These are phyloP conservation scores for Arachnomyces sp. DNA, from an alignment of 2,329 filamentous ascomycete species.

Conservation along the genomic window DNA sequence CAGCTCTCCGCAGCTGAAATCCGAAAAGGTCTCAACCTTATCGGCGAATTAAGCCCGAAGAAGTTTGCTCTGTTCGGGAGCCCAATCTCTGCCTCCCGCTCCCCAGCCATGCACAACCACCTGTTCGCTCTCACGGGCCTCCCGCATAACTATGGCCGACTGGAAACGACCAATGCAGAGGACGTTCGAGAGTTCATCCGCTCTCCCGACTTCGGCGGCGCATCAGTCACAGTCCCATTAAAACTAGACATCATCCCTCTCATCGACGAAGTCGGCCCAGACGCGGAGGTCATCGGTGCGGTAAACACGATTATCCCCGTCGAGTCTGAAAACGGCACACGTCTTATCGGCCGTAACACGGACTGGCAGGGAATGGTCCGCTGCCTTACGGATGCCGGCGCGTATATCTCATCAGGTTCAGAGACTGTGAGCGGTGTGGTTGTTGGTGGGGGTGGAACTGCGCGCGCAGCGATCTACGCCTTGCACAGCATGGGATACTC, in stretches of 20 bases:
- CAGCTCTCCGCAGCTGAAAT: conserved; percentile 89
- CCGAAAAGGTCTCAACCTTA: conserved; percentile 63
- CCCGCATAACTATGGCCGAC: conserved; percentile 68
- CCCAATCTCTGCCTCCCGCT: conserved; percentile 73
- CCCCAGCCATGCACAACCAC: conserved; percentile 80
- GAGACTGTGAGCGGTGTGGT: conserved; percentile 57
- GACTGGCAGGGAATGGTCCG: conserved; percentile 91
- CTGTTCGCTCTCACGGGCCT: conserved; percentile 70
- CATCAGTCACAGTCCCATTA: conserved; percentile 89
- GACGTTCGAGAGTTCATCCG: conserved; percentile 59
- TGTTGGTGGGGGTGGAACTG: conserved; percentile 84
- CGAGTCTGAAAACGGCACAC: conserved; percentile 23
- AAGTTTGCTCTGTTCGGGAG: conserved; percentile 83
- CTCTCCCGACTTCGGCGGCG: conserved; percentile 72
- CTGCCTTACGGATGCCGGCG: conserved; percentile 62
- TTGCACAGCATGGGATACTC: conserved; percentile 73
- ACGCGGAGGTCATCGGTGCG: conserved; percentile 76
- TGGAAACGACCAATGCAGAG: conserved; percentile 61
- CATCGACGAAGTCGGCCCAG: conserved; percentile 69
- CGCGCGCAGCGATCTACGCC: conserved; percentile 82
- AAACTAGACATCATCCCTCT: conserved; percentile 80
- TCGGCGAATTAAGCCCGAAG: conserved; percentile 68
- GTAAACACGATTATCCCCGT: conserved; percentile 84
- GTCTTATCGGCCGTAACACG: conserved; percentile 80
- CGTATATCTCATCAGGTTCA: conserved; percentile 35